Percentiles rank a stretch among this genome's conserved stretches.
Evolutionary conservation across 768 basidiomycete genomes (phyloP).

Genomic region (Dacryopinax spathularia): DNA sequence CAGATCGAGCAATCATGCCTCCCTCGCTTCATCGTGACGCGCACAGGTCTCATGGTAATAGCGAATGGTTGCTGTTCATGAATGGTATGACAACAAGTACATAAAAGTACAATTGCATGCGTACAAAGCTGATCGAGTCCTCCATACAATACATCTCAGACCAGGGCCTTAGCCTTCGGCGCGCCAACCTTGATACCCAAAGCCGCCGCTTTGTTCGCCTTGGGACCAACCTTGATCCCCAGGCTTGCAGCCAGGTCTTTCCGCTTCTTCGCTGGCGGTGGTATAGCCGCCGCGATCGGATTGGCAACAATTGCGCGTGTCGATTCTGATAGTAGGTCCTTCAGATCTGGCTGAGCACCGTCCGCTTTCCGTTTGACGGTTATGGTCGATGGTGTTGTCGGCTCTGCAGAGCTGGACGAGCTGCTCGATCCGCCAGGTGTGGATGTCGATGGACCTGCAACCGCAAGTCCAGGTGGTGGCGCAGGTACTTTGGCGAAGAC

Average conservation of each 20-base stretch:
- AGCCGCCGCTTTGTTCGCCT: constrained; percentile 7
- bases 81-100: not conserved
- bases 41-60: no score
- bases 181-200: constrained; percentile 2
- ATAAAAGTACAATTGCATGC: not conserved
- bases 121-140: not conserved
- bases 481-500: constrained; percentile 62
- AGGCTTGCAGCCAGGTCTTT: constrained; percentile 50
- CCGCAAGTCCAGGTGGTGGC: constrained; percentile 17
- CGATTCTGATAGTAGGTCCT: constrained; percentile 52
- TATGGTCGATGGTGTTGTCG: constrained; percentile 21
- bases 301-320: constrained; percentile 43
- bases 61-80: no score
- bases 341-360: constrained; percentile 56
- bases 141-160: not conserved
- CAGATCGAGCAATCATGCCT: no score
- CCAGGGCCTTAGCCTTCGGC: not conserved
- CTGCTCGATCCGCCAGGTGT: constrained; percentile 2
- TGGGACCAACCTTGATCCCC: constrained; percentile 49
- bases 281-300: constrained; percentile 28
- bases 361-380: constrained; percentile 84
- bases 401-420: constrained; percentile 4
- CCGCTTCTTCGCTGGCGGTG: constrained; percentile 34
- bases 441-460: constrained; percentile 25
- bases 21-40: no score